A percentile compares a stretch with the other conserved stretches of the same genome.
phyloP scores from a whole-genome alignment of 805 yeast genomes.

The Candida nonsorbophila region DNA sequence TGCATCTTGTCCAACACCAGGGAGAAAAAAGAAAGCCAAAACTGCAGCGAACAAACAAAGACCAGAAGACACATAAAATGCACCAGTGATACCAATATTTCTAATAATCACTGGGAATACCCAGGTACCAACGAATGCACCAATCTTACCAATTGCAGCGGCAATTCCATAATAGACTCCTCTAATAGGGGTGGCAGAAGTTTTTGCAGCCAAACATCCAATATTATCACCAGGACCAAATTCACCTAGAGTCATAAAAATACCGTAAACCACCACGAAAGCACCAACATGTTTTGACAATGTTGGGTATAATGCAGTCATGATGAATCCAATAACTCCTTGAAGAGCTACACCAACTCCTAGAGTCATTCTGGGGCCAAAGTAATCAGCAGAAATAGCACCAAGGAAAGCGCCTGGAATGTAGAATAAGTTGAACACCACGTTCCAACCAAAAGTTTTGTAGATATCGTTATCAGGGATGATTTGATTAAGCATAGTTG shows the following conservation, averaged over 20 bases:
- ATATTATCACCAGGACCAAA: constrained; percentile 93
- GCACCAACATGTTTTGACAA: constrained; percentile 64
- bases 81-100: constrained; percentile 45
- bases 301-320: constrained; percentile 65
- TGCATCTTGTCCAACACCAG: constrained; percentile 79
- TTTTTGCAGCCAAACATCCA: constrained; percentile 82
- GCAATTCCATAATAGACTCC: constrained; percentile 89
- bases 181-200: constrained; percentile 80
- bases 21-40: constrained; percentile 66
- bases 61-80: constrained; percentile 72
- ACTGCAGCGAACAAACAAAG: constrained; percentile 69
- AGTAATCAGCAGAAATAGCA: constrained; percentile 75
- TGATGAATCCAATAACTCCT: constrained; percentile 73
- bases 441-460: constrained; percentile 87
- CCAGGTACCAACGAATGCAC: constrained; percentile 88
- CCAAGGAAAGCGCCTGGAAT: constrained; percentile 88
- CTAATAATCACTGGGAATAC: constrained; percentile 77
- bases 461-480: constrained; percentile 59
- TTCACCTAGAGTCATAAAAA: constrained; percentile 83
- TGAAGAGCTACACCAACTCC: constrained; percentile 65
- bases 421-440: constrained; percentile 81
- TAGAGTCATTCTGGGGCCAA: constrained; percentile 87
- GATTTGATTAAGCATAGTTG: constrained; percentile 57
- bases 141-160: constrained; percentile 87
- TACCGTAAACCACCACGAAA: constrained; percentile 83